These are phyloP conservation scores for Chaetomium sp. DNA, from an alignment of 2,329 filamentous ascomycete species.

Conservation along the genomic window DNA sequence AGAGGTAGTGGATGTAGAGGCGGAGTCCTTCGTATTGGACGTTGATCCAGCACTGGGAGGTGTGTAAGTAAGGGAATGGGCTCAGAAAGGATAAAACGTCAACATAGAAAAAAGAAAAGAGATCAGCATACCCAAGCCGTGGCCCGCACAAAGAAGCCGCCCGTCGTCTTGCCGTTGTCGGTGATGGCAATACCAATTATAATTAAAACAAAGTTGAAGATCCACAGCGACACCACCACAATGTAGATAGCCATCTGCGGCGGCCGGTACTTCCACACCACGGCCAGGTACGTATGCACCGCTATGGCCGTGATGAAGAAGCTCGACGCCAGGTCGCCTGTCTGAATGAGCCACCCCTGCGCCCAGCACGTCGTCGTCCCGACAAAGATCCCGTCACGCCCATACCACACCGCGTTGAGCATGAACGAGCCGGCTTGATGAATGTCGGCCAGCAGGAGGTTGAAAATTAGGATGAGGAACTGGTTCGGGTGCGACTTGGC, in stretches of 20 bases:
- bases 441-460: conserved; percentile 52
- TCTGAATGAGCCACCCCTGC: conserved; percentile 54
- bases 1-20: conserved; percentile 56
- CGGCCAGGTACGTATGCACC: conserved; percentile 49
- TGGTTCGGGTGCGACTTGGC: conserved; percentile 38
- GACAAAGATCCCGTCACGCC: conserved; percentile 41
- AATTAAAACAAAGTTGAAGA: conserved; percentile 42
- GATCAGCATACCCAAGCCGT: conserved; percentile 42
- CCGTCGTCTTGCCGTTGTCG: conserved; percentile 22
- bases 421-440: conserved; percentile 51
- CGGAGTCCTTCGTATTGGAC: conserved; percentile 44
- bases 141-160: conserved; percentile 45
- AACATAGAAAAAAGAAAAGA: background rate
- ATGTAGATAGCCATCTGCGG: conserved; percentile 38
- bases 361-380: conserved; percentile 42
- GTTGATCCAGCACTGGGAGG: conserved; percentile 54
- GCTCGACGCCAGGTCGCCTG: conserved; percentile 50
- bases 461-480: conserved; percentile 54
- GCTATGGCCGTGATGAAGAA: conserved; percentile 54
- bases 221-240: conserved; percentile 40
- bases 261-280: conserved; percentile 44
- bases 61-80: background rate
- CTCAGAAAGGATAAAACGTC: background rate
- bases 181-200: conserved; percentile 32
- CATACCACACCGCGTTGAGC: conserved; percentile 47